Percentiles rank a stretch among this genome's conserved stretches.
Conservation (phyloP, 768 basidiomycete species). For the Pulveroboletus frians region DNA sequence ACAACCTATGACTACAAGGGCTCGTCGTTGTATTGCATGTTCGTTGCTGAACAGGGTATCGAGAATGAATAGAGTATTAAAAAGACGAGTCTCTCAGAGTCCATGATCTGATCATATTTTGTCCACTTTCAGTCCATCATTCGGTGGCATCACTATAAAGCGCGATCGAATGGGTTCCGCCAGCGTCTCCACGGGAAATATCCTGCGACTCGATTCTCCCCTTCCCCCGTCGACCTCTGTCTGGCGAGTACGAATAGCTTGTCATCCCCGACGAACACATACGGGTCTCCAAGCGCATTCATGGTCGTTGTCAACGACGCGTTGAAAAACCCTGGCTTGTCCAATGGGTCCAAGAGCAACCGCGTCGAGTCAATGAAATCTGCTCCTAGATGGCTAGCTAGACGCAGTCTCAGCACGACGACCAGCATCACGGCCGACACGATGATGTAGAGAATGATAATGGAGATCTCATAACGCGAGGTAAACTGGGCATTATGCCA, state of each 20-base stretch:
- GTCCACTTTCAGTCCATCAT: too few relatives aligned
- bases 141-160: too few relatives aligned
- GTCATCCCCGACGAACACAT: constrained; percentile 3
- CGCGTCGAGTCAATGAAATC: constrained; percentile 10
- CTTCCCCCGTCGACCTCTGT: background rate
- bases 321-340: constrained; percentile 12
- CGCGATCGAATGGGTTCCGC: background rate
- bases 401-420: constrained; percentile 2
- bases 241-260: background rate
- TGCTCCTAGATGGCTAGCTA: constrained; percentile 1
- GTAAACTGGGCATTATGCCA: background rate
- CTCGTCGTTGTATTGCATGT: too few relatives aligned
- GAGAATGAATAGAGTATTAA: too few relatives aligned
- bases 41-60: too few relatives aligned
- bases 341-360: constrained; percentile 11
- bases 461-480: background rate
- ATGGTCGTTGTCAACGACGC: constrained; percentile 1
- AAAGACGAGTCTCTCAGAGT: too few relatives aligned
- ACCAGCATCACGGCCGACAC: constrained; percentile 8
- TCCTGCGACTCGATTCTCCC: too few relatives aligned
- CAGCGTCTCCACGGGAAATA: background rate
- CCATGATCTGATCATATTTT: too few relatives aligned
- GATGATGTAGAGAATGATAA: constrained; percentile 9
- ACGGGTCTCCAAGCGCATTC: background rate
- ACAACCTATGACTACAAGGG: background rate